These are phyloP conservation scores for Poronia punctata DNA, from an alignment of 495 filamentous ascomycete species.

Conservation along the genomic window DNA sequence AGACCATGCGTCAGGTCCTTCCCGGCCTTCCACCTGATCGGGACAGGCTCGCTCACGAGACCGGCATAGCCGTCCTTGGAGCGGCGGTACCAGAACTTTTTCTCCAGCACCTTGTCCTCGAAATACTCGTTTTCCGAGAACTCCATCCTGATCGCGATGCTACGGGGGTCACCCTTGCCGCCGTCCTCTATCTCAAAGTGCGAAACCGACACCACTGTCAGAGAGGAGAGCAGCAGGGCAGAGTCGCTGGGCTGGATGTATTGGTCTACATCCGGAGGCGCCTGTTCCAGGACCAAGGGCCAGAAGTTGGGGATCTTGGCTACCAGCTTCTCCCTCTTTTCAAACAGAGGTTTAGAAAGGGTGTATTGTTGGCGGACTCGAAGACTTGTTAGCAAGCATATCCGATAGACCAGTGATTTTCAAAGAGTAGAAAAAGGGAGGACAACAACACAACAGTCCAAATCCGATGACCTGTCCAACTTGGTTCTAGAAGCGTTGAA, in stretches of 20 bases:
- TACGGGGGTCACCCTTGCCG: constrained; percentile 55
- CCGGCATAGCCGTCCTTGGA: constrained; percentile 59
- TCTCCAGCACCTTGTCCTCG: constrained; percentile 65
- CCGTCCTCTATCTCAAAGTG: constrained; percentile 67
- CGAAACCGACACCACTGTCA: constrained; percentile 58
- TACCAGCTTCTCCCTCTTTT: constrained; percentile 61
- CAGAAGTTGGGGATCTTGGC: constrained; percentile 76
- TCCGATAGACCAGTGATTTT: no score
- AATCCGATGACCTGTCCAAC: no score
- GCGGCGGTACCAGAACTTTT: constrained; percentile 80
- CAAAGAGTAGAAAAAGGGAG: no score
- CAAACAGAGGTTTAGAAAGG: constrained; percentile 55
- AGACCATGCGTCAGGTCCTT: constrained; percentile 79
- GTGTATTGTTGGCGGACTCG: constrained; percentile 51
- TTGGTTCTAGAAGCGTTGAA: no score
- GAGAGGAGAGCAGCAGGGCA: constrained; percentile 51
- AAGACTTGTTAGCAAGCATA: constrained; percentile 10
- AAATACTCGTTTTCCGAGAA: constrained; percentile 70
- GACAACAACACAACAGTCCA: no score
- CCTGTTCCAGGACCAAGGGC: constrained; percentile 77
- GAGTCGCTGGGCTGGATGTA: constrained; percentile 75
- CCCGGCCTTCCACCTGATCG: constrained; percentile 77
- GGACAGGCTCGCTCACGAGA: constrained; percentile 76
- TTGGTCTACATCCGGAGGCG: constrained; percentile 75
- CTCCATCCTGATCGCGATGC: constrained; percentile 52